Conservation (phyloP, 202 grass and related monocot species). For the Zizania palustris region DNA sequence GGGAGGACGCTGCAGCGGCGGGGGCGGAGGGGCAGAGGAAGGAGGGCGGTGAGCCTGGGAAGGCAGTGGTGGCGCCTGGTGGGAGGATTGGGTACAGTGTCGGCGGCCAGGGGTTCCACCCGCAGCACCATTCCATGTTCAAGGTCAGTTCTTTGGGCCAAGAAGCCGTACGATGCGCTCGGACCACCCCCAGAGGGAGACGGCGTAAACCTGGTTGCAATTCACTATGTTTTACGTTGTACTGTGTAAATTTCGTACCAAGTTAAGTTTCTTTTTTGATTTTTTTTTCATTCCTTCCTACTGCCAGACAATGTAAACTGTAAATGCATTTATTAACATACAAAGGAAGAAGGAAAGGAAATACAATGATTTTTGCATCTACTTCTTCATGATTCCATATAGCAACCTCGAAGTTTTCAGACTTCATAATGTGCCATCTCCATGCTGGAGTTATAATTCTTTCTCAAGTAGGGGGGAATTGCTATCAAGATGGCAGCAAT, state of each 20-base stretch:
- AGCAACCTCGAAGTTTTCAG: conserved; percentile 28
- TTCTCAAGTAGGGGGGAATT: conserved; percentile 5
- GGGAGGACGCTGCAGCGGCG: conserved; percentile 53
- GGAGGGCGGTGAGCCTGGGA: conserved; percentile 64
- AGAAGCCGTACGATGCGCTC: conserved; percentile 51
- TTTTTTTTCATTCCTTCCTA: conserved; percentile 39
- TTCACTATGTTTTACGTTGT: conserved; percentile 58
- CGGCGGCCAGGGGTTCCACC: conserved; percentile 68
- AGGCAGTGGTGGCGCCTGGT: conserved; percentile 35
- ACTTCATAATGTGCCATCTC: conserved; percentile 22
- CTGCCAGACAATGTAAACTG: conserved; percentile 53
- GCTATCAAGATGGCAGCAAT: conserved; percentile 19
- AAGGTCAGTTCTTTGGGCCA: conserved; percentile 87
- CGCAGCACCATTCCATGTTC: conserved; percentile 93
- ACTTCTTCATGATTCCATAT: conserved; percentile 31
- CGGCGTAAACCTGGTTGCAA: conserved; percentile 54
- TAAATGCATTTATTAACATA: conserved; percentile 50
- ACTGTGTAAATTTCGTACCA: conserved; percentile 51
- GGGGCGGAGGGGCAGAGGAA: conserved; percentile 71
- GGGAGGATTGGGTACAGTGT: conserved; percentile 82
- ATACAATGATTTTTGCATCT: conserved; percentile 39
- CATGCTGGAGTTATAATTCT: conserved; percentile 1
- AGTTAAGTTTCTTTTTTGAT: conserved; percentile 45
- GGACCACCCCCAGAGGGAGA: conserved; percentile 61
- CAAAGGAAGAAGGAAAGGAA: conserved; percentile 44